These are phyloP conservation scores for Ceratocystis alfenasii DNA, from an alignment of 2,329 filamentous ascomycete species.

Conservation along the genomic window DNA sequence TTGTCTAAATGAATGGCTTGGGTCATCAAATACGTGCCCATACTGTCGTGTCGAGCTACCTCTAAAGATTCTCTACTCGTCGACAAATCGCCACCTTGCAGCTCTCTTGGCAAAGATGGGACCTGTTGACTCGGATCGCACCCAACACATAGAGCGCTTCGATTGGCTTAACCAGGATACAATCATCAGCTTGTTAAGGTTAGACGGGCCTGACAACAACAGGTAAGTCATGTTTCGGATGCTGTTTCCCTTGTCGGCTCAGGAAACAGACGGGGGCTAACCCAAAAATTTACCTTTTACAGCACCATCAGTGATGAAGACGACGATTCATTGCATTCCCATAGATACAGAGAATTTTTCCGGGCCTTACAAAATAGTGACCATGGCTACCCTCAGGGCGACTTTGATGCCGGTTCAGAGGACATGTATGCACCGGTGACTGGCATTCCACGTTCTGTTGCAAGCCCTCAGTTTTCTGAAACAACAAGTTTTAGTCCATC, in stretches of 20 bases:
- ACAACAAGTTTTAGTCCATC: conserved; percentile 1
- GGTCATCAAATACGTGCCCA: conserved; percentile 50
- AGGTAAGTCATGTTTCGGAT: conserved; percentile 7
- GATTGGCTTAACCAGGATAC: conserved; percentile 16
- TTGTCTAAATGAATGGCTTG: conserved; percentile 55
- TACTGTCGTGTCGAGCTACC: conserved; percentile 52
- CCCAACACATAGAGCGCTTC: conserved; percentile 15
- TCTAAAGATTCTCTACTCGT: conserved; percentile 31
- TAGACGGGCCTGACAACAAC: neutral
- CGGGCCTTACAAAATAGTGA: neutral
- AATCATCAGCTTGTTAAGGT: neutral
- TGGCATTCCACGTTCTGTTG: conserved; percentile 1
- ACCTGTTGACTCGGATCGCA: conserved; percentile 9
- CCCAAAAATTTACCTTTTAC: neutral
- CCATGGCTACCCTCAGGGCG: neutral
- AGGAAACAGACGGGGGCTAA: neutral
- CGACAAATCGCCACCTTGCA: conserved; percentile 15
- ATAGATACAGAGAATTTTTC: neutral
- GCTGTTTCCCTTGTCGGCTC: neutral
- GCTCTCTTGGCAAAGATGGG: conserved; percentile 12
- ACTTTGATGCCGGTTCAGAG: neutral
- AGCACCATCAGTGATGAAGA: neutral
- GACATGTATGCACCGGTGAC: neutral
- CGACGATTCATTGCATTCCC: neutral
- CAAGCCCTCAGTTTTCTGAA: neutral